Evolutionary conservation across 2,329 filamentous ascomycete species (phyloP), one percentile per base, ranked within the genome.

Genomic region (Chrysoporthe cubensis): DNA sequence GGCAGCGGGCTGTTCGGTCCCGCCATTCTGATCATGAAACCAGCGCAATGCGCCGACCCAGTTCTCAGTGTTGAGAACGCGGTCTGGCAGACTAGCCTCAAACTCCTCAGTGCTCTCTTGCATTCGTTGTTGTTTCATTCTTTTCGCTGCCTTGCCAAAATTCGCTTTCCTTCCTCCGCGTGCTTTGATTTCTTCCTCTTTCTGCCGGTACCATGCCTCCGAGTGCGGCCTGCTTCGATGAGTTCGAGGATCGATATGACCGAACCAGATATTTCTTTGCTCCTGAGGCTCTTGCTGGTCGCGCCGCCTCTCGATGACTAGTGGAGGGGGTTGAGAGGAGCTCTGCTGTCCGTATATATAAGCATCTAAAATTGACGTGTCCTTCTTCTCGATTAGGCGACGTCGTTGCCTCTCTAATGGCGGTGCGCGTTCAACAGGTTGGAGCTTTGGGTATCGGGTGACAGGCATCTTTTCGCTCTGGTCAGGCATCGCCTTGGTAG

Each of bases 81-180:
- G 78, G 1, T 80, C 77, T 0, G 84, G 84, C 1, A 87, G 72
- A 11, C 43, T 69, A 1, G 81, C 76, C 14, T 79, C 73, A 56
- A 69, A 72, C 8, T 66, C 60, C 2, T 56, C 67, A 14, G 67
- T 56, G 48, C 63, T 66, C 63, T 76, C 71, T 57, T 71, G 72
- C 9, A 70, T 68, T 7, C 70, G 74, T 60, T 77, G 71, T 70
- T 76, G 77, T 40, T 73, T 78, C 70, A 80, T 73, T 13, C 83
- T 79, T 59, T 78, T 73, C 0, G 77, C 74, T 0, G 79, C 81
- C 67, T 80, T 81, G 26, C 86, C 85, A 59, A 86, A 83, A 71
- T 83, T 84, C 5, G 74, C 76, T 71, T 89, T 89, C 21, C 84
- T 79, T 3, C 77, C 78, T 4, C 81, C 82, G 1, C 87, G 82